Conservation (phyloP, 2,329 filamentous ascomycete species). For the Talaromyces sp. region DNA sequence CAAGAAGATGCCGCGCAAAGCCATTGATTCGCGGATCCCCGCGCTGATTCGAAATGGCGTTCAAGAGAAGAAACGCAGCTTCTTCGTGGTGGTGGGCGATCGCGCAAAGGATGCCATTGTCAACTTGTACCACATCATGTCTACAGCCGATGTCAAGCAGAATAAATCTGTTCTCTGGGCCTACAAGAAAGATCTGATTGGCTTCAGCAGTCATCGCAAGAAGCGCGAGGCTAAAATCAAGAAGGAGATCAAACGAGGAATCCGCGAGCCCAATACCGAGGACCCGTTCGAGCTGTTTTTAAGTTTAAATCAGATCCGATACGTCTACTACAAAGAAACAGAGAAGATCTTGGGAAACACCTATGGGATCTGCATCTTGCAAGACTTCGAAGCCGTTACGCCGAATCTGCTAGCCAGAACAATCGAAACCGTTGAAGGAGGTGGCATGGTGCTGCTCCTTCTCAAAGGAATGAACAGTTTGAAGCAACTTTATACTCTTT, state of each 20-base stretch:
- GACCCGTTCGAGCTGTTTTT: conserved; percentile 98
- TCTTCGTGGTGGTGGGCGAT: conserved; percentile 95
- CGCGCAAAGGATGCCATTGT: conserved; percentile 95
- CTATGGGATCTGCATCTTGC: conserved; percentile 95
- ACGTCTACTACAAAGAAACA: conserved; percentile 99
- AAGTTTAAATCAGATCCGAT: conserved; percentile 92
- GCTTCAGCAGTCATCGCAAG: conserved; percentile 92
- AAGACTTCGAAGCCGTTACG: conserved; percentile 96
- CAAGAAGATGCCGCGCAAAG: conserved; percentile 39
- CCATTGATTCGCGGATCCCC: conserved; percentile 81
- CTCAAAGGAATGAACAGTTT: conserved; percentile 95
- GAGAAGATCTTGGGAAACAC: conserved; percentile 98
- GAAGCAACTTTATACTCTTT: conserved; percentile 93
- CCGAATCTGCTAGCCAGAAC: conserved; percentile 94
- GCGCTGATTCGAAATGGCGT: conserved; percentile 87
- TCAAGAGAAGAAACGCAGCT: conserved; percentile 93
- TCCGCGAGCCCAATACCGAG: conserved; percentile 83
- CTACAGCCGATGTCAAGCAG: conserved; percentile 81
- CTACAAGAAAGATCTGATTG: conserved; percentile 95
- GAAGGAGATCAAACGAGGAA: conserved; percentile 93
- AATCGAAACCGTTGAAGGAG: conserved; percentile 95
- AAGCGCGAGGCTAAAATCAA: conserved; percentile 98
- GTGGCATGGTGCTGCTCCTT: conserved; percentile 81
- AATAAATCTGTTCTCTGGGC: conserved; percentile 98
- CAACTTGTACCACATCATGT: conserved; percentile 88